These are phyloP conservation scores for Pedinophyceae sp. DNA, from an alignment of 139 green algal genomes.

Conservation along the genomic window DNA sequence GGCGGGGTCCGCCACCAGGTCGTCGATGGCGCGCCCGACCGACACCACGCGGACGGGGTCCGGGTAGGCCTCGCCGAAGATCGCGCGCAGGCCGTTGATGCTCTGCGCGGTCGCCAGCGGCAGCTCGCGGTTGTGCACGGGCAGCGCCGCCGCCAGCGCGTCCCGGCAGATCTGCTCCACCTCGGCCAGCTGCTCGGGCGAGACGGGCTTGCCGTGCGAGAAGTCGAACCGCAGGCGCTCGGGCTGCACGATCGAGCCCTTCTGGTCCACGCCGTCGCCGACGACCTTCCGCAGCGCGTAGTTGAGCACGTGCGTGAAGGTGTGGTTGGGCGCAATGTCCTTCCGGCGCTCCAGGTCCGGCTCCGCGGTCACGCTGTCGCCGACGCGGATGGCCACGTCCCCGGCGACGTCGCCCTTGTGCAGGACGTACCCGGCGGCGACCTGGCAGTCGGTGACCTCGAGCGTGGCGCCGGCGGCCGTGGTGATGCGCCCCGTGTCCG, in stretches of 20 bases:
- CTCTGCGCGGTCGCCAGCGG: conserved; percentile 52
- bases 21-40: conserved; percentile 66
- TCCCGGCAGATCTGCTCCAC: conserved; percentile 24
- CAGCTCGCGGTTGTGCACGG: conserved; percentile 69
- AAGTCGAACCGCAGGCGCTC: conserved; percentile 97
- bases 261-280: conserved; percentile 89
- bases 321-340: conserved; percentile 90
- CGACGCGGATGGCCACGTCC: conserved; percentile 30
- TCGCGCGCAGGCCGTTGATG: conserved; percentile 78
- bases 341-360: conserved; percentile 69
- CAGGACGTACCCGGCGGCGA: conserved; percentile 90
- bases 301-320: conserved; percentile 96
- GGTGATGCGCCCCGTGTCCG: conserved; percentile 56
- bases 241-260: conserved; percentile 81
- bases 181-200: conserved; percentile 14
- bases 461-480: background rate
- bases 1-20: conserved; percentile 57
- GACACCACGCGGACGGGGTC: conserved; percentile 94
- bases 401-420: conserved; percentile 42
- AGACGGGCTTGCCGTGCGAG: conserved; percentile 34
- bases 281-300: conserved; percentile 65
- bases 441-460: conserved; percentile 17
- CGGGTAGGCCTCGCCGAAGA: conserved; percentile 96
- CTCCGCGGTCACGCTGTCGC: conserved; percentile 35
- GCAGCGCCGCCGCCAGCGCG: conserved; percentile 21